A percentile compares a stretch with the other conserved stretches of the same genome.
phyloP scores from a whole-genome alignment of 192 early-diverging fungal species.

The Backusella westeae region DNA sequence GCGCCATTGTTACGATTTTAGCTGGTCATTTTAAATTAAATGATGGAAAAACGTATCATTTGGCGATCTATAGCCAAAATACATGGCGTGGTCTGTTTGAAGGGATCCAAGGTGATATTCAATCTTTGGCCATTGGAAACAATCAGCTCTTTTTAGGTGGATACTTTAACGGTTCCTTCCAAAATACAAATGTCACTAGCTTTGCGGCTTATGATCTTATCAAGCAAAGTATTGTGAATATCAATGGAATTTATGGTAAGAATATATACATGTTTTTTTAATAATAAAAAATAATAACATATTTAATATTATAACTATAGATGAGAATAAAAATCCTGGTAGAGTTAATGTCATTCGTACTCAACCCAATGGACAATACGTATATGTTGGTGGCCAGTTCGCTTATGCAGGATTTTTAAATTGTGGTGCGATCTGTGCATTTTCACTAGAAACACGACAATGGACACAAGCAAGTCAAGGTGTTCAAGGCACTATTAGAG shows the following conservation, averaged over 20 bases:
- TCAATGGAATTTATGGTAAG: conserved; percentile 28
- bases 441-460: conserved; percentile 18
- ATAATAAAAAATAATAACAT: neutral
- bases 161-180: conserved; percentile 35
- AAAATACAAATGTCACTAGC: conserved; percentile 22
- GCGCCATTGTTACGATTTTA: conserved; percentile 29
- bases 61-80: conserved; percentile 41
- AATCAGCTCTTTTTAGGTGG: conserved; percentile 59
- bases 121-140: conserved; percentile 41
- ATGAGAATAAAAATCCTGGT: conserved; percentile 1
- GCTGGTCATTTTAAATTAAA: conserved; percentile 52
- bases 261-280: neutral
- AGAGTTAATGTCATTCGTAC: conserved; percentile 19
- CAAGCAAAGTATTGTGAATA: conserved; percentile 10
- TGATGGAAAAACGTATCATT: conserved; percentile 34
- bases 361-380: conserved; percentile 15
- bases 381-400: conserved; percentile 55
- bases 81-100: conserved; percentile 40
- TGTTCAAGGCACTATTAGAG: conserved; percentile 33
- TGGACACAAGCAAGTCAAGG: conserved; percentile 21
- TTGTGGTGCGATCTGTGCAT: conserved; percentile 30
- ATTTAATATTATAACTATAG: neutral
- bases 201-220: conserved; percentile 52
- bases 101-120: conserved; percentile 46
- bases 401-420: conserved; percentile 42